Evolutionary conservation across 2,329 filamentous ascomycete genomes (phyloP).

Genomic region (Exserohilum rostratum): DNA sequence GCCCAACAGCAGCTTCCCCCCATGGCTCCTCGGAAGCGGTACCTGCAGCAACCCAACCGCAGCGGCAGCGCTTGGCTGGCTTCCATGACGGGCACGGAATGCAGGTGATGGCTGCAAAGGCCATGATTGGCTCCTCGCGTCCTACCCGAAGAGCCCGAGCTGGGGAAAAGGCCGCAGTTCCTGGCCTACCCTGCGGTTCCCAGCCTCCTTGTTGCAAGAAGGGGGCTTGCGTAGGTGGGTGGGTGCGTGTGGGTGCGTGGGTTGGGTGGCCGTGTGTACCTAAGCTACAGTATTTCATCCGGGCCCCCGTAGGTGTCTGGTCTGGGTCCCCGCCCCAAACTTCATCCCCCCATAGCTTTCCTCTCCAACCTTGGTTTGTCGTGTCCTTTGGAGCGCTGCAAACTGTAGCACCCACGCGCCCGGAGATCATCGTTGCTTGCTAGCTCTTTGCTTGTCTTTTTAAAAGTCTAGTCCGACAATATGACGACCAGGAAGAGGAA

Average conservation of each 20-base stretch:
- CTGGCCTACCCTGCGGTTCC: slow-evolving; percentile 30
- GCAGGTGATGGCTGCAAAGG: slow-evolving; percentile 25
- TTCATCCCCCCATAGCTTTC: slow-evolving; percentile 13
- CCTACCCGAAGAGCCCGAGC: slow-evolving; percentile 19
- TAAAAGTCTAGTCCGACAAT: slow-evolving; percentile 15
- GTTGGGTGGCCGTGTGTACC: background rate
- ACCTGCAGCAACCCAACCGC: slow-evolving; percentile 32
- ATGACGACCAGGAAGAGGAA: slow-evolving; percentile 55
- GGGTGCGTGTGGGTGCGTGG: background rate
- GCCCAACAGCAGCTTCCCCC: background rate
- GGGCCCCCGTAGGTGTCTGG: slow-evolving; percentile 28
- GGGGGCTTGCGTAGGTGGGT: slow-evolving; percentile 22
- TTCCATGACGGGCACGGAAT: slow-evolving; percentile 9
- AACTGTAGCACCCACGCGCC: no score
- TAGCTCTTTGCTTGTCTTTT: slow-evolving; percentile 8
- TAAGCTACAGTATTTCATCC: slow-evolving; percentile 29
- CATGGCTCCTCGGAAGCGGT: slow-evolving; percentile 14
- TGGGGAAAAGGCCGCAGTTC: slow-evolving; percentile 23
- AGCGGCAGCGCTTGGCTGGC: slow-evolving; percentile 7
- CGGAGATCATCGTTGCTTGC: slow-evolving; percentile 25
- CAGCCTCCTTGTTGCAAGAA: slow-evolving; percentile 30
- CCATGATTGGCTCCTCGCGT: slow-evolving; percentile 35
- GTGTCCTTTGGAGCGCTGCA: no score
- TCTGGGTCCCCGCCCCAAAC: slow-evolving; percentile 12
- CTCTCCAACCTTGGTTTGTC: slow-evolving; percentile 1